phyloP scores from a whole-genome alignment of 1,139 yeast species.

The Taphrina deformans region DNA sequence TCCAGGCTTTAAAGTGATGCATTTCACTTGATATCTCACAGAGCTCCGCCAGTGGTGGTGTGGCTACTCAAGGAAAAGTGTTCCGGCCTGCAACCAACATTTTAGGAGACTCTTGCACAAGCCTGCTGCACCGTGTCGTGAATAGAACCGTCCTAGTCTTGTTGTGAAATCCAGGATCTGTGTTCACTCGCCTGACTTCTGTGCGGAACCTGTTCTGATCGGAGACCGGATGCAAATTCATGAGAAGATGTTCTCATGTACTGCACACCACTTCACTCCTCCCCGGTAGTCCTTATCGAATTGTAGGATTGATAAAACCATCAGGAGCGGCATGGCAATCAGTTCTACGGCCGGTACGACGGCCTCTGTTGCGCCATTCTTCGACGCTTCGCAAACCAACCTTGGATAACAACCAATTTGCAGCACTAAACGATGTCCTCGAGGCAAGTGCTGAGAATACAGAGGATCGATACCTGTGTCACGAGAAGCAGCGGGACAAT shows the following conservation, averaged over 20 bases:
- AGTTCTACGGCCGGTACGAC: too few species aligned
- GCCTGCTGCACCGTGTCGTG: too few species aligned
- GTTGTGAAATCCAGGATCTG: too few species aligned
- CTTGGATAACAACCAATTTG: not conserved
- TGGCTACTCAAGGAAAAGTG: not conserved
- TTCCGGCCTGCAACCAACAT: too few species aligned
- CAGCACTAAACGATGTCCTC: not conserved
- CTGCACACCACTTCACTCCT: not conserved
- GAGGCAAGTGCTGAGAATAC: not conserved
- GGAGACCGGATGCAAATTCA: conserved; percentile 7
- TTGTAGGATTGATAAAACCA: not conserved
- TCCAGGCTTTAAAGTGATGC: too few species aligned
- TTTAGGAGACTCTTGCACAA: too few species aligned
- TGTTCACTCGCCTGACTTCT: too few species aligned
- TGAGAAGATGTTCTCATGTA: conserved; percentile 6
- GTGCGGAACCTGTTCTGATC: not conserved
- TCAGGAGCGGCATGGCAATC: not conserved
- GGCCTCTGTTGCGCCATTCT: not conserved
- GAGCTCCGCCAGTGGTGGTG: not conserved
- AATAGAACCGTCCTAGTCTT: too few species aligned
- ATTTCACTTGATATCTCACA: not conserved
- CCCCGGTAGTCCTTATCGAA: not conserved
- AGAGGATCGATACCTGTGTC: not conserved
- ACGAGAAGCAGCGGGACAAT: not conserved
- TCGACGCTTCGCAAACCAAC: not conserved